Conservation (phyloP, 208 protist species). For the Wallacemonas collosoma region DNA sequence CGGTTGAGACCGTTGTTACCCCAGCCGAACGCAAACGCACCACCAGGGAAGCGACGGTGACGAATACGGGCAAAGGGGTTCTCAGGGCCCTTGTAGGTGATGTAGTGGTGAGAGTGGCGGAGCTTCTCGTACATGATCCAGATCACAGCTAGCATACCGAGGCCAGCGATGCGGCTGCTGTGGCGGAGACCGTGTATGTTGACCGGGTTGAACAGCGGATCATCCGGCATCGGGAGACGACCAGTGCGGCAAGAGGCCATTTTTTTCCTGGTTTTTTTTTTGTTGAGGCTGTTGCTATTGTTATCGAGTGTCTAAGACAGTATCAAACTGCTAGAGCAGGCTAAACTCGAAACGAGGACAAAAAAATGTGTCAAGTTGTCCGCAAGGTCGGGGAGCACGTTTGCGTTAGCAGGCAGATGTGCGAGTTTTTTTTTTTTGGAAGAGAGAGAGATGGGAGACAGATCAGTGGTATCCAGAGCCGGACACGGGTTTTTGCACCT, state of each 20-base stretch:
- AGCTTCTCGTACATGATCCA: constrained; percentile 87
- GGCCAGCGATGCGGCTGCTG: constrained; percentile 56
- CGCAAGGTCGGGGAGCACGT: too few species aligned
- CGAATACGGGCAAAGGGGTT: constrained; percentile 84
- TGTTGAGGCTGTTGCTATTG: not conserved
- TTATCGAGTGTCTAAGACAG: constrained; percentile 15
- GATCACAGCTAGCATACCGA: constrained; percentile 65
- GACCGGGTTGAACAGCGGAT: constrained; percentile 66
- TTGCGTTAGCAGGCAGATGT: too few species aligned
- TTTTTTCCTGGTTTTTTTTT: not conserved
- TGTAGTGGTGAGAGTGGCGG: constrained; percentile 75
- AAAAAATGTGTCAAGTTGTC: too few species aligned
- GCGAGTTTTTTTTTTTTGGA: too few species aligned
- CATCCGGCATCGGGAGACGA: constrained; percentile 80
- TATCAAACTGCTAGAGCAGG: not conserved
- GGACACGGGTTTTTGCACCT: too few species aligned
- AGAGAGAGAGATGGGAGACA: too few species aligned
- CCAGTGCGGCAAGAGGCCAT: constrained; percentile 80
- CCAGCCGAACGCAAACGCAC: constrained; percentile 82
- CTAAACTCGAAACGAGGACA: too few species aligned
- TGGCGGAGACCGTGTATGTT: constrained; percentile 59
- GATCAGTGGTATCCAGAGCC: too few species aligned
- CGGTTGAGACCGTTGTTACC: constrained; percentile 91
- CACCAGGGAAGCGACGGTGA: constrained; percentile 76
- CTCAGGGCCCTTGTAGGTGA: constrained; percentile 83